Evolutionary conservation across 257 asterid species (phyloP).

Genomic region (Henckelia pumila): DNA sequence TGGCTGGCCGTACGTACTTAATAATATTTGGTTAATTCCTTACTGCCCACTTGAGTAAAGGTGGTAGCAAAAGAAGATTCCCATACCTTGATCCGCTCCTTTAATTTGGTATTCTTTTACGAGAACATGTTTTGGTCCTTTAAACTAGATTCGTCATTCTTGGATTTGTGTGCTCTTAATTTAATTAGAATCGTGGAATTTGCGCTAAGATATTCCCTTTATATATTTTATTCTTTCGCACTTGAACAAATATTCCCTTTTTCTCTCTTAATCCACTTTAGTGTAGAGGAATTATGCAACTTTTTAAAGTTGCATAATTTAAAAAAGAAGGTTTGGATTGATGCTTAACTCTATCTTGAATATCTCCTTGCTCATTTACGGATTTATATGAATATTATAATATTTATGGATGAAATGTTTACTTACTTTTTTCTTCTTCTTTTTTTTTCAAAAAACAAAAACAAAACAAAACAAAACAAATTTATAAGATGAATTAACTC

Average conservation of each 20-base stretch:
- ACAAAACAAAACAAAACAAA: too few species aligned
- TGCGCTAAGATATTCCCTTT: slow-evolving; percentile 72
- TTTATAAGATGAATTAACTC: too few species aligned
- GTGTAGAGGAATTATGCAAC: slow-evolving; percentile 60
- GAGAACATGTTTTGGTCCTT: slow-evolving; percentile 40
- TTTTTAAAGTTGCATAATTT: slow-evolving; percentile 55
- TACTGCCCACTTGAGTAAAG: slow-evolving; percentile 85
- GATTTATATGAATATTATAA: too few species aligned
- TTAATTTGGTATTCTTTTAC: slow-evolving; percentile 42
- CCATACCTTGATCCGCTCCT: slow-evolving; percentile 36
- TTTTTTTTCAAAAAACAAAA: too few species aligned
- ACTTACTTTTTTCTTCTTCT: too few species aligned
- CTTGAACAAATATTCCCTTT: slow-evolving; percentile 58
- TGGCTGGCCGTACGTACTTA: slow-evolving; percentile 16
- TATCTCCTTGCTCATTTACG: slow-evolving; percentile 40
- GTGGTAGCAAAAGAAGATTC: slow-evolving; percentile 87
- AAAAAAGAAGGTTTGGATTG: slow-evolving; percentile 58
- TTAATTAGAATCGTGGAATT: slow-evolving; percentile 55
- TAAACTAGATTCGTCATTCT: slow-evolving; percentile 32
- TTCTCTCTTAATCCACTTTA: slow-evolving; percentile 34
- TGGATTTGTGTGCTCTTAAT: slow-evolving; percentile 46
- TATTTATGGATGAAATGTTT: too few species aligned
- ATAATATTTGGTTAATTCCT: slow-evolving; percentile 67
- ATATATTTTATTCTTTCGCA: slow-evolving; percentile 35
- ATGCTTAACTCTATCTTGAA: slow-evolving; percentile 60